These are phyloP conservation scores for Citeromyces nyonsensis DNA, from an alignment of 805 yeast species.

Conservation along the genomic window DNA sequence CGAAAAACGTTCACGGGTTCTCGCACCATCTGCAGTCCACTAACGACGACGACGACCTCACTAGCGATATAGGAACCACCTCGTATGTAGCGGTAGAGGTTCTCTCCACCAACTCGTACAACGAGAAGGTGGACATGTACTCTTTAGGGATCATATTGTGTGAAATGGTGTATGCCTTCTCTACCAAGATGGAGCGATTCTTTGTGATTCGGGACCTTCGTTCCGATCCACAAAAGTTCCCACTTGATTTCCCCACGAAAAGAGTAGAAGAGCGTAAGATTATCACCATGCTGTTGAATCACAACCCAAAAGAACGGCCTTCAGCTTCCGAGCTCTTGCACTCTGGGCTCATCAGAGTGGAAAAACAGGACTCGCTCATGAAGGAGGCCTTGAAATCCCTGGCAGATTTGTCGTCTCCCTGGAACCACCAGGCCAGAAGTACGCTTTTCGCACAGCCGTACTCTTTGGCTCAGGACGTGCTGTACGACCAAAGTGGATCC, in stretches of 20 bases:
- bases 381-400: slow-evolving; percentile 77
- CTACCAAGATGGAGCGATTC: slow-evolving; percentile 92
- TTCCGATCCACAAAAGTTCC: slow-evolving; percentile 45
- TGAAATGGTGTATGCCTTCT: slow-evolving; percentile 78
- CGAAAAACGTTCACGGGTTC: slow-evolving; percentile 65
- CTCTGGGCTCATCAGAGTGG: slow-evolving; percentile 77
- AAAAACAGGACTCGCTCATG: slow-evolving; percentile 79
- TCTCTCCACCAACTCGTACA: slow-evolving; percentile 50
- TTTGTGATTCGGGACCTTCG: slow-evolving; percentile 55
- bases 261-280: slow-evolving; percentile 51
- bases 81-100: slow-evolving; percentile 89
- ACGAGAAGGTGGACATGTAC: slow-evolving; percentile 92
- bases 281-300: slow-evolving; percentile 53
- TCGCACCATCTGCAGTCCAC: slow-evolving; percentile 5
- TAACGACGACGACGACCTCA: slow-evolving; percentile 45
- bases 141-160: slow-evolving; percentile 90
- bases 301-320: slow-evolving; percentile 68
- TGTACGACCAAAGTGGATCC: slow-evolving; percentile 44
- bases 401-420: slow-evolving; percentile 83
- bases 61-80: slow-evolving; percentile 90
- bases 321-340: slow-evolving; percentile 60
- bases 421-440: slow-evolving; percentile 86
- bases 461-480: slow-evolving; percentile 67
- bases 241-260: slow-evolving; percentile 41
- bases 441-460: slow-evolving; percentile 78